A percentile compares a stretch with the other conserved stretches of the same genome.
Conservation (phyloP, 176 grass and related monocot species). For the Cymbopogon citratus region DNA sequence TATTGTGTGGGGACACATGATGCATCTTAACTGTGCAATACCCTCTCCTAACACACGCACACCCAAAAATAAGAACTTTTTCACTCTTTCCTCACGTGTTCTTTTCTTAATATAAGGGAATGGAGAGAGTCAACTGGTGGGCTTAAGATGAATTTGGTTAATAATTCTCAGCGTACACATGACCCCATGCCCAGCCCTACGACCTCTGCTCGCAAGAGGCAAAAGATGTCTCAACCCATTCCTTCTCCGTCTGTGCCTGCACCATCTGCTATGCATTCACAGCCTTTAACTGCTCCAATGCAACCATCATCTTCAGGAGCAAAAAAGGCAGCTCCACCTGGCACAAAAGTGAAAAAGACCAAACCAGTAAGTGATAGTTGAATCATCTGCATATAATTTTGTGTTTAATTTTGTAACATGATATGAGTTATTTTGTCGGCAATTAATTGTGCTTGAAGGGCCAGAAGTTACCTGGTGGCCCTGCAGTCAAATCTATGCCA, state of each 20-base stretch:
- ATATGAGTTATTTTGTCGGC: not conserved
- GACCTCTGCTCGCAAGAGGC: slow-evolving; percentile 76
- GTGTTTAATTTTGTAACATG: not conserved
- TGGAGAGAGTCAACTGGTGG: slow-evolving; percentile 41
- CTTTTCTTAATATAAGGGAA: slow-evolving; percentile 16
- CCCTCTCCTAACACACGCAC: not conserved
- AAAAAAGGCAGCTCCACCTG: slow-evolving; percentile 44
- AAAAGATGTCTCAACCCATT: slow-evolving; percentile 65
- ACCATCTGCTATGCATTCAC: slow-evolving; percentile 46
- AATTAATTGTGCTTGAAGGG: slow-evolving; percentile 32
- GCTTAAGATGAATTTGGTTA: slow-evolving; percentile 32
- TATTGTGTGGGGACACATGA: slow-evolving; percentile 17
- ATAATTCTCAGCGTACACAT: slow-evolving; percentile 46
- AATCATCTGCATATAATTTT: not conserved
- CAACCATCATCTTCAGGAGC: slow-evolving; percentile 61
- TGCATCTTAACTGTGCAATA: not conserved
- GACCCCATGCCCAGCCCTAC: slow-evolving; percentile 57
- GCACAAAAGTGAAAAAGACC: slow-evolving; percentile 62
- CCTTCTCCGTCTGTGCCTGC: slow-evolving; percentile 42
- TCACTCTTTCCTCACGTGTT: not conserved
- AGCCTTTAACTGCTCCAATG: slow-evolving; percentile 39
- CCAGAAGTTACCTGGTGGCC: slow-evolving; percentile 44
- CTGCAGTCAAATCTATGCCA: slow-evolving; percentile 47
- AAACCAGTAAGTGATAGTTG: slow-evolving; percentile 51
- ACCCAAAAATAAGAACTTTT: not conserved